phyloP scores from a whole-genome alignment of 1,284 basidiomycete species.

The Golubevia sp. region DNA sequence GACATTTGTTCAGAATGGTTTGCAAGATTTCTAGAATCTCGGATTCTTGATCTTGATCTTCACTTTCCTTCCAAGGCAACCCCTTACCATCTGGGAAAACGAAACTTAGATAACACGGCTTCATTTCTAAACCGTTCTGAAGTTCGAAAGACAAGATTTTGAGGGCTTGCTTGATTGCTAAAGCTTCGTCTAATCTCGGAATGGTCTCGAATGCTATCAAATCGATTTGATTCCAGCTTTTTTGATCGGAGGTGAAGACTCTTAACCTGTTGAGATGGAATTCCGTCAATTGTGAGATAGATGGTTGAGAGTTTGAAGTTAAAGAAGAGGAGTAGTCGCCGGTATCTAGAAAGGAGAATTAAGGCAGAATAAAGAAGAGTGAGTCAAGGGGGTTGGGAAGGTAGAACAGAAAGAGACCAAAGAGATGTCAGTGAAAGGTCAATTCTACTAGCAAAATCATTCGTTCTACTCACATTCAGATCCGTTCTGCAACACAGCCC shows the following conservation, averaged over 20 bases:
- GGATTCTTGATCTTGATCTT: constrained; percentile 16
- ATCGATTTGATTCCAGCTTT: constrained; percentile 30
- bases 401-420: not conserved
- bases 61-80: constrained; percentile 22
- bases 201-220: constrained; percentile 45
- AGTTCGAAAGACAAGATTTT: constrained; percentile 17
- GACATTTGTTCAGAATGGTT: constrained; percentile 9
- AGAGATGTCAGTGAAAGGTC: too few species aligned
- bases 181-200: constrained; percentile 40
- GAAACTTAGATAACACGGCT: constrained; percentile 37
- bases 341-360: constrained; percentile 15
- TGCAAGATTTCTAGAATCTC: constrained; percentile 7
- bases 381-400: not conserved
- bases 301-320: constrained; percentile 17
- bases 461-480: constrained; percentile 5
- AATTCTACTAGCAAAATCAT: not conserved
- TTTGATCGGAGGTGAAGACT: constrained; percentile 16
- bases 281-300: constrained; percentile 18
- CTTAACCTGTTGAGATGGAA: constrained; percentile 34
- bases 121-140: constrained; percentile 13
- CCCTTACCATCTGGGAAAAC: constrained; percentile 23
- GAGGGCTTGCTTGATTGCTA: constrained; percentile 32
- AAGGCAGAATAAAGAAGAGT: not conserved
- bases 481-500: constrained; percentile 21
- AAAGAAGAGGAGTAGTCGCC: constrained; percentile 35